Conservation (phyloP, 163 green algal species). For the Chlorella variabilis region DNA sequence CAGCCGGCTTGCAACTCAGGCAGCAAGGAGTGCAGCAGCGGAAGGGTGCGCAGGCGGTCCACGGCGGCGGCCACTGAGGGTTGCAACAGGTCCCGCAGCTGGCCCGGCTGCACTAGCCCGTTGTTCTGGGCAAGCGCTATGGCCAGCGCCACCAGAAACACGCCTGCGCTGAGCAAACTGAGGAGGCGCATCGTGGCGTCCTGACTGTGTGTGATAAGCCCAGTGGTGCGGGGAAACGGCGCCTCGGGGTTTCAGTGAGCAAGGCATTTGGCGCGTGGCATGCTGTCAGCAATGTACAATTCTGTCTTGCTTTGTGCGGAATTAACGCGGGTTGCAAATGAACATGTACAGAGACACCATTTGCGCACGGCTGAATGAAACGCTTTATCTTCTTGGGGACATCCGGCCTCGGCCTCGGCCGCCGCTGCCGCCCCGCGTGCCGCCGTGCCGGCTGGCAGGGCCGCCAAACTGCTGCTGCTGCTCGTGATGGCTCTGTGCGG, state of each 20-base stretch:
- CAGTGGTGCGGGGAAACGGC: no score
- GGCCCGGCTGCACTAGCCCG: neutral
- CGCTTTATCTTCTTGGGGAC: no score
- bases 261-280: no score
- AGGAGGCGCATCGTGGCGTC: neutral
- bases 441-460: neutral
- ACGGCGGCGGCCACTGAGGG: neutral
- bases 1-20: neutral
- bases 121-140: neutral
- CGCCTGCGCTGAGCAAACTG: neutral
- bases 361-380: no score
- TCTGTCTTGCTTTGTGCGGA: no score
- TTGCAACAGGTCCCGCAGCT: conserved; percentile 2
- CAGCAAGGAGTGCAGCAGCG: neutral
- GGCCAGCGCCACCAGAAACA: neutral
- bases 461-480: neutral
- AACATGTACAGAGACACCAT: no score
- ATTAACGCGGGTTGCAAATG: no score
- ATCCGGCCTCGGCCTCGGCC: neutral
- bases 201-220: no score
- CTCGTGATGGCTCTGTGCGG: conserved; percentile 4
- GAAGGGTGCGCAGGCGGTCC: neutral
- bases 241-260: no score
- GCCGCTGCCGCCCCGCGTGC: neutral
- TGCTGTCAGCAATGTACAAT: no score